A percentile compares a stretch with the other conserved stretches of the same genome.
Conservation (phyloP, 139 green algal genomes). For the Chlorella ohadii region DNA sequence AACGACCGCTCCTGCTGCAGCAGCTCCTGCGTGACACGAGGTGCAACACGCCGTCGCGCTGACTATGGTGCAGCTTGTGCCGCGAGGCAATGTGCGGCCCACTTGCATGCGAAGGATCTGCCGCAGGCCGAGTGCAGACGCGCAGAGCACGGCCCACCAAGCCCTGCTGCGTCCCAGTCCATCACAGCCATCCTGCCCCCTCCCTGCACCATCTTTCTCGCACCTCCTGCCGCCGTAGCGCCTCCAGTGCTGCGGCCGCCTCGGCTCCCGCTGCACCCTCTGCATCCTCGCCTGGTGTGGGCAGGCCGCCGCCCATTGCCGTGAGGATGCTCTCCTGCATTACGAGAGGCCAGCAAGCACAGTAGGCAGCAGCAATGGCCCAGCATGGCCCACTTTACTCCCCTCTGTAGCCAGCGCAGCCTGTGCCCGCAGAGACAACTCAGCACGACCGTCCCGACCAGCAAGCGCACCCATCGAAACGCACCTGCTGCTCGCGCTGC, state of each 20-base stretch:
- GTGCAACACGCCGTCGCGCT: neutral
- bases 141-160: too few species aligned
- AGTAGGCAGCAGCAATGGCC: too few species aligned
- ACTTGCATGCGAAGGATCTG: too few species aligned
- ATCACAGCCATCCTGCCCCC: too few species aligned
- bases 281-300: neutral
- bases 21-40: neutral
- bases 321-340: constrained; percentile 2
- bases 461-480: too few species aligned
- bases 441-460: too few species aligned
- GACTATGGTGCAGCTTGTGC: neutral
- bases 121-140: too few species aligned
- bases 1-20: constrained; percentile 27
- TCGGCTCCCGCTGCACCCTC: neutral
- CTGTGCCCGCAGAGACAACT: too few species aligned
- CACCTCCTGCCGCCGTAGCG: constrained; percentile 4
- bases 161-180: too few species aligned
- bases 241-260: constrained; percentile 4
- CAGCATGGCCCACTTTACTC: too few species aligned
- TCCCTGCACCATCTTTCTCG: neutral
- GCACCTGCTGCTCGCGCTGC: constrained; percentile 10
- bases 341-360: too few species aligned
- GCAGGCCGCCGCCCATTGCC: neutral
- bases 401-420: too few species aligned
- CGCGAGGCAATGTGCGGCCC: neutral